phyloP scores from a whole-genome alignment of 2,329 filamentous ascomycete species.

The Colletotrichum cuscutae region DNA sequence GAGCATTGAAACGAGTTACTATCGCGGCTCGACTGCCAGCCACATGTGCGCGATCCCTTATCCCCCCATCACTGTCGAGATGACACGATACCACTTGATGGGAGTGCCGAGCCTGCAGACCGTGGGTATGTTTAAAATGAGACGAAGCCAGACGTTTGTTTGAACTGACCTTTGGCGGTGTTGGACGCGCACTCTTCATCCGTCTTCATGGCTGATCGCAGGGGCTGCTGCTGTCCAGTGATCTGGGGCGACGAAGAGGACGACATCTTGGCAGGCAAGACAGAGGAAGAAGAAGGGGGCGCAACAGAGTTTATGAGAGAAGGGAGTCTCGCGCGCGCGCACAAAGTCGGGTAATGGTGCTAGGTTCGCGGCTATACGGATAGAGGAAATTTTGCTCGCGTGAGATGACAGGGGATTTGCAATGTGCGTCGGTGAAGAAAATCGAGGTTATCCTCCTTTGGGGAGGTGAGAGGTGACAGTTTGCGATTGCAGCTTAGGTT shows the following conservation, averaged over 20 bases:
- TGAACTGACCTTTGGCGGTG: conserved; percentile 55
- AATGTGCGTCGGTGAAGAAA: conserved; percentile 19
- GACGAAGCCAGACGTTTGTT: background rate
- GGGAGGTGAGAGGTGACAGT: conserved; percentile 27
- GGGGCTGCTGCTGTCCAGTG: conserved; percentile 38
- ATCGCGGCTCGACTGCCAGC: conserved; percentile 5
- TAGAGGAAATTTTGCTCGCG: no score
- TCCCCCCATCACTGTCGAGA: no score
- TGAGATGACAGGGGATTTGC: background rate
- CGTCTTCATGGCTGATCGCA: conserved; percentile 56
- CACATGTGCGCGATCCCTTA: background rate
- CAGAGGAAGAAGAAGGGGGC: background rate
- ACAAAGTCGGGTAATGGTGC: background rate
- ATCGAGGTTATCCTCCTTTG: background rate
- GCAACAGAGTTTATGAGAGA: background rate
- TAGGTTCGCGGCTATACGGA: background rate
- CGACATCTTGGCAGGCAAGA: conserved; percentile 27
- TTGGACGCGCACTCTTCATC: conserved; percentile 55
- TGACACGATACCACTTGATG: conserved; percentile 32
- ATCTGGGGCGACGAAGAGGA: conserved; percentile 29
- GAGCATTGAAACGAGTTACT: background rate
- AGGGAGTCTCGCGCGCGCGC: background rate
- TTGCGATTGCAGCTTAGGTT: conserved; percentile 17
- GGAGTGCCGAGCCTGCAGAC: conserved; percentile 20
- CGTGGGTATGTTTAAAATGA: background rate